Percentiles rank a stretch among this genome's conserved stretches.
Conservation (phyloP, 177 flowering plant species). For the Vitis hybrid region DNA sequence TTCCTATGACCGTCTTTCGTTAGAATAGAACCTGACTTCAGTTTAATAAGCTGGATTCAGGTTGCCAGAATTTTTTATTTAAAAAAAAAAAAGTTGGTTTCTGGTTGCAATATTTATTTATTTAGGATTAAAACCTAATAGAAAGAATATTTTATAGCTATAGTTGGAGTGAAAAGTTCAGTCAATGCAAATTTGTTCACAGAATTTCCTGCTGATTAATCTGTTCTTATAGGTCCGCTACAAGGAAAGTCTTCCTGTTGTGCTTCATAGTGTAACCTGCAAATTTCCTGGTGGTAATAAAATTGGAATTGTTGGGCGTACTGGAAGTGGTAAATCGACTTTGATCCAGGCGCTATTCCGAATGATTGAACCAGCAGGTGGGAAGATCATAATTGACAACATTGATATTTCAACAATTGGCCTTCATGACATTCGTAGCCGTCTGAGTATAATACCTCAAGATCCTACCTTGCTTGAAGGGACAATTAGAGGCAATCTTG, state of each 20-base stretch:
- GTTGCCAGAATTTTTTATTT: neutral
- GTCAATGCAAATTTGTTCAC: too few relatives aligned
- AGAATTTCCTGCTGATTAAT: constrained; percentile 3
- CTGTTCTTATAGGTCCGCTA: constrained; percentile 68
- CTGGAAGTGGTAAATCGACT: constrained; percentile 98
- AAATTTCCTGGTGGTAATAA: constrained; percentile 87
- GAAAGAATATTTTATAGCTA: neutral
- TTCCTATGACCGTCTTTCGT: too few relatives aligned
- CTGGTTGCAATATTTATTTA: neutral
- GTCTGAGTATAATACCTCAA: constrained; percentile 95
- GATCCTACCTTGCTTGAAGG: constrained; percentile 95
- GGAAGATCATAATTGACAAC: constrained; percentile 79
- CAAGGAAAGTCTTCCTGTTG: constrained; percentile 89
- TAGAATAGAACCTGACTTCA: too few relatives aligned
- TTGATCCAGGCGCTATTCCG: constrained; percentile 90
- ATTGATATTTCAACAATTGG: constrained; percentile 86
- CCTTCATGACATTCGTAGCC: constrained; percentile 88
- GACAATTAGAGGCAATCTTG: constrained; percentile 85
- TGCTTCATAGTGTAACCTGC: constrained; percentile 80
- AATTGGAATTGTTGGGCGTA: constrained; percentile 95
- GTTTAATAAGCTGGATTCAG: too few relatives aligned
- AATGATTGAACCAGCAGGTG: constrained; percentile 77
- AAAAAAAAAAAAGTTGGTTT: neutral
- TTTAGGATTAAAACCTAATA: neutral
- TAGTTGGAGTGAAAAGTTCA: too few relatives aligned